These are phyloP conservation scores for Rhytidhysteron rufulum DNA, from an alignment of 2,329 filamentous ascomycete species.

Conservation along the genomic window DNA sequence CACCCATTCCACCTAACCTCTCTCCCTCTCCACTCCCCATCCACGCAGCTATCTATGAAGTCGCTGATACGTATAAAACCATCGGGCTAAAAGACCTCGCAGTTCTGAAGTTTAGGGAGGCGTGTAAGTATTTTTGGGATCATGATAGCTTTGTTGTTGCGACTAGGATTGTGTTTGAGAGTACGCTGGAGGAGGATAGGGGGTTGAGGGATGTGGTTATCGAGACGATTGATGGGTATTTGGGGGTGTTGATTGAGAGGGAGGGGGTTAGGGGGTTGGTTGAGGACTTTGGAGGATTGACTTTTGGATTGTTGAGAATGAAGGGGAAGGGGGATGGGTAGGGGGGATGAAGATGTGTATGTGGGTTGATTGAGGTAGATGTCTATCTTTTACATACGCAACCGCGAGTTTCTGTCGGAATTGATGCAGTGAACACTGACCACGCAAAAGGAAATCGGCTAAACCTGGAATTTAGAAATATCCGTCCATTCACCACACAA, in stretches of 20 bases:
- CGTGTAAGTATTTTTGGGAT: no score
- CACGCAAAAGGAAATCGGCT: no score
- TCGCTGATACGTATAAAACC: conserved; percentile 2
- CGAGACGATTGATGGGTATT: background rate
- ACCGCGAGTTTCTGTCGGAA: no score
- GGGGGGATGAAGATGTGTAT: no score
- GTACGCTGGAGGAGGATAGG: background rate
- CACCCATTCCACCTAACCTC: background rate
- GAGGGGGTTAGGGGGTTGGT: background rate
- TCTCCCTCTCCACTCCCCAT: background rate
- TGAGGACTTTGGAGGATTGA: background rate
- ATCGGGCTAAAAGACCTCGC: background rate
- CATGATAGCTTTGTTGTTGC: background rate
- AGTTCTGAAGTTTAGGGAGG: background rate
- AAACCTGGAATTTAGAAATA: no score
- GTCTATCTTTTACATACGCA: no score
- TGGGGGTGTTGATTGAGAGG: background rate
- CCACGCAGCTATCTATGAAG: conserved; percentile 1
- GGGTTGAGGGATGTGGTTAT: background rate
- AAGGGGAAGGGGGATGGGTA: no score
- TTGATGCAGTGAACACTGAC: no score
- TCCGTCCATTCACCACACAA: no score
- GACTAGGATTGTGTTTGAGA: background rate
- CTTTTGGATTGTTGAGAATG: background rate
- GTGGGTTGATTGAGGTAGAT: no score